These are phyloP conservation scores for Pythium brachiatum DNA, from an alignment of 352 stramenopile species.

Conservation along the genomic window DNA sequence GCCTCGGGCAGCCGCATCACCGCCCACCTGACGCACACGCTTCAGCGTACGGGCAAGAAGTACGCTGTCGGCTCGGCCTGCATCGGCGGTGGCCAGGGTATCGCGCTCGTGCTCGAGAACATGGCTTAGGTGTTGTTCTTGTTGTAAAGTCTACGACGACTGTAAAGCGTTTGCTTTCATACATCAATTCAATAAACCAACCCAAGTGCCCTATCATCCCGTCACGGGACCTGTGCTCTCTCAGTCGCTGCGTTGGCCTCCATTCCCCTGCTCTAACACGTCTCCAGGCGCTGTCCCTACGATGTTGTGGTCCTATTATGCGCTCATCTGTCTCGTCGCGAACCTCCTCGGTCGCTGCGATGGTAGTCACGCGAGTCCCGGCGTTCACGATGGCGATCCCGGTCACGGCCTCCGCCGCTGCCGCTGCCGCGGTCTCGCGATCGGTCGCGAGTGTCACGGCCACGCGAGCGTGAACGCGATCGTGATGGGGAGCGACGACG, in stretches of 20 bases:
- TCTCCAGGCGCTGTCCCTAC: not conserved
- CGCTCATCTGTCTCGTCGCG: constrained; percentile 24
- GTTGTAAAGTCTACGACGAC: not conserved
- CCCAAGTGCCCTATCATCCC: not conserved
- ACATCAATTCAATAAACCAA: constrained; percentile 7
- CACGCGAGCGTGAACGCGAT: constrained; percentile 41
- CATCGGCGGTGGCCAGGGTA: constrained; percentile 98
- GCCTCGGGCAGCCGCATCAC: constrained; percentile 93
- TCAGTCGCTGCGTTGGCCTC: not conserved
- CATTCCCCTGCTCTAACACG: not conserved
- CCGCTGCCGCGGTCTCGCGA: constrained; percentile 12
- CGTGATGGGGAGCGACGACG: constrained; percentile 36
- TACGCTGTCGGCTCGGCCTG: constrained; percentile 96
- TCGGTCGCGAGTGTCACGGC: constrained; percentile 23
- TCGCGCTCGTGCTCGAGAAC: constrained; percentile 96
- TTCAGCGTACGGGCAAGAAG: constrained; percentile 87
- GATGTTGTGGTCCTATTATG: not conserved
- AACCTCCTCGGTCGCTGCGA: constrained; percentile 8
- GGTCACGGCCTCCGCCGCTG: constrained; percentile 30
- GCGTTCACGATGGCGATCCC: constrained; percentile 40
- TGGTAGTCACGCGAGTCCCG: constrained; percentile 46
- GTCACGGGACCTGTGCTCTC: not conserved
- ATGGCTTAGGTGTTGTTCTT: constrained; percentile 37
- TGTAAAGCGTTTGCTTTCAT: not conserved
- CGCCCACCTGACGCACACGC: constrained; percentile 86